Evolutionary conservation across 2,329 filamentous ascomycete genomes (phyloP).

Genomic region (Aspergillus sp.): DNA sequence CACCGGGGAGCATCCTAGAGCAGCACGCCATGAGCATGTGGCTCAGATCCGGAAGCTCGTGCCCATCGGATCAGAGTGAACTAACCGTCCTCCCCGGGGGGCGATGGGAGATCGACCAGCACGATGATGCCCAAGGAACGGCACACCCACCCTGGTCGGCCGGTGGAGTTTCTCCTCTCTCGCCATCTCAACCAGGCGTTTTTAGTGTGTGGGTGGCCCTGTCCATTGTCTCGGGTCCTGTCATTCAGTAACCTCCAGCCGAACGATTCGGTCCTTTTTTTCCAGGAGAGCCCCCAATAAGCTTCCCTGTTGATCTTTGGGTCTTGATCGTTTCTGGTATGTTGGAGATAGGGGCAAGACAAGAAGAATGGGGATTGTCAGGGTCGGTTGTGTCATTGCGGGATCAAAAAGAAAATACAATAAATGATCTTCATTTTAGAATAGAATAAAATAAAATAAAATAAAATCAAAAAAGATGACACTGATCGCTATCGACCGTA

Average conservation of each 20-base stretch:
- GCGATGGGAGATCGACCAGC: slow-evolving; percentile 15
- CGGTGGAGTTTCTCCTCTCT: not conserved
- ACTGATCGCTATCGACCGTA: not conserved
- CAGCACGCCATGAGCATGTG: slow-evolving; percentile 10
- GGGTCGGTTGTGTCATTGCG: not conserved
- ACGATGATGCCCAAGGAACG: slow-evolving; percentile 16
- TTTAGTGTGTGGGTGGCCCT: slow-evolving; percentile 19
- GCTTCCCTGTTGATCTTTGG: slow-evolving; percentile 14
- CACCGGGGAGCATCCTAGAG: not conserved
- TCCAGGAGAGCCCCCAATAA: slow-evolving; percentile 1
- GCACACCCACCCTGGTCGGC: slow-evolving; percentile 4
- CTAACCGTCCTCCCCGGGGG: slow-evolving; percentile 11
- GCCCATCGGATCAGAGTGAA: slow-evolving; percentile 8
- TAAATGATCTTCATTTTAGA: not conserved
- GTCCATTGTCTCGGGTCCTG: slow-evolving; percentile 24
- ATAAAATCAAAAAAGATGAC: not conserved
- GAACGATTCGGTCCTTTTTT: not conserved
- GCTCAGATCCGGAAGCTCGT: slow-evolving; percentile 13
- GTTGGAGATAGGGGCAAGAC: not conserved
- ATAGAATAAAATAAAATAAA: not conserved
- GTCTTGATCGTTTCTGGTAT: not conserved
- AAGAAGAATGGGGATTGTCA: not conserved
- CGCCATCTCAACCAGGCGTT: slow-evolving; percentile 3
- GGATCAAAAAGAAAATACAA: not conserved
- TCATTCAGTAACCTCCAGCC: slow-evolving; percentile 13